Conservation (phyloP, 2,329 filamentous ascomycete species). For the Triangularia setosa region DNA sequence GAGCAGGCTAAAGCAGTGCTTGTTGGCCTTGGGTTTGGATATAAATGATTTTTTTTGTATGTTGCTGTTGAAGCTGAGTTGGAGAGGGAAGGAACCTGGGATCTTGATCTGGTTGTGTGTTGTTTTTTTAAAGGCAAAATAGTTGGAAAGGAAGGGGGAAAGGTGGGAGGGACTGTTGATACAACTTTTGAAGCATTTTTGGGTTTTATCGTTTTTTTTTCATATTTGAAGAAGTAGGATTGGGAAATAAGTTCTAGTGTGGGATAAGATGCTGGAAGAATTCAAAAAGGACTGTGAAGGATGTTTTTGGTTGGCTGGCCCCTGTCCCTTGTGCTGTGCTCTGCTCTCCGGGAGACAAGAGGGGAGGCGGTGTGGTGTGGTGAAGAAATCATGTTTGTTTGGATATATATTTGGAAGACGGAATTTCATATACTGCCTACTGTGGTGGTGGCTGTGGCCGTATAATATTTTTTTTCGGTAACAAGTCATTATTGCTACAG, state of each 20-base stretch:
- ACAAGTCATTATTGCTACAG: too few relatives aligned
- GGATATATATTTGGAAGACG: neutral
- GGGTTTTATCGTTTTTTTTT: neutral
- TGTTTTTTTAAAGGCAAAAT: neutral
- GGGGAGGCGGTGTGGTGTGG: neutral
- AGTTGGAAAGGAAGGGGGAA: neutral
- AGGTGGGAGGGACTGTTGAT: neutral
- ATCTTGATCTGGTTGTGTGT: neutral
- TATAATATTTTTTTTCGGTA: too few relatives aligned
- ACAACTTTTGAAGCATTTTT: neutral
- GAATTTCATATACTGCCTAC: too few relatives aligned
- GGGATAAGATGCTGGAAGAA: neutral
- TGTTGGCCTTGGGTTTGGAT: too few relatives aligned
- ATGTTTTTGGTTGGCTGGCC: neutral
- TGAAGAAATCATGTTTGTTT: neutral
- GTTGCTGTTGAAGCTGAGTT: neutral
- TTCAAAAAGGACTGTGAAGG: neutral
- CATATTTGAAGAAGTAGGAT: neutral
- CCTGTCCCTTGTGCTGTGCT: neutral
- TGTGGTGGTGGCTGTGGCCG: too few relatives aligned
- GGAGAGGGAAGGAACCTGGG: neutral
- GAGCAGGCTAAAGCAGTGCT: too few relatives aligned
- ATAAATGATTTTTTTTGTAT: neutral
- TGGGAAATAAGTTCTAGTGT: neutral
- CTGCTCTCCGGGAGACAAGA: neutral